Conservation (phyloP, 176 grass and related monocot species). For the Aegilops speltoides region DNA sequence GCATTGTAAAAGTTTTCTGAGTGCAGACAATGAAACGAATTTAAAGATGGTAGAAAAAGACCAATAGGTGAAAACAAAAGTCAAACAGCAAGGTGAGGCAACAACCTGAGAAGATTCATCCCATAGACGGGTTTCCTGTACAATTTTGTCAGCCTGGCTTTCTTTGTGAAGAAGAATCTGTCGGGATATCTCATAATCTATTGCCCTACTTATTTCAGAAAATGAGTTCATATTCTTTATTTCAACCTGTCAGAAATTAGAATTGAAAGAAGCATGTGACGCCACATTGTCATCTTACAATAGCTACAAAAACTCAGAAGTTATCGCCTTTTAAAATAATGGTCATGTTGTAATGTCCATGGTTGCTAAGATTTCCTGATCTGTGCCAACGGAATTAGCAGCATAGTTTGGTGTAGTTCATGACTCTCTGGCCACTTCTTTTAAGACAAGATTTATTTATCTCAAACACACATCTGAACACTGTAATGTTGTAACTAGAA, state of each 20-base stretch:
- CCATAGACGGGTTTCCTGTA: slow-evolving; percentile 96
- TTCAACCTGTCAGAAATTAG: slow-evolving; percentile 11
- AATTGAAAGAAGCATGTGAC: slow-evolving; percentile 28
- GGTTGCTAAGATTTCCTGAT: neutral
- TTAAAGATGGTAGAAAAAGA: slow-evolving; percentile 33
- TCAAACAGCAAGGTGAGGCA: slow-evolving; percentile 1
- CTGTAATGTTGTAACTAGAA: neutral
- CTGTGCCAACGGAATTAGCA: neutral
- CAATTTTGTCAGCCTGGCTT: slow-evolving; percentile 78
- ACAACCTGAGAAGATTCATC: slow-evolving; percentile 85
- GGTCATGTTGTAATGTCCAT: neutral
- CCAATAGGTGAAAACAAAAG: neutral
- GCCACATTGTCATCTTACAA: neutral
- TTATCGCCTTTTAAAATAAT: neutral
- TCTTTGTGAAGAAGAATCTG: slow-evolving; percentile 88
- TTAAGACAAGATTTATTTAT: neutral
- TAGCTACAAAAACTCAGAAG: neutral
- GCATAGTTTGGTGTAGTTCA: neutral
- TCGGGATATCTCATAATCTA: slow-evolving; percentile 31
- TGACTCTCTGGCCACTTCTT: neutral
- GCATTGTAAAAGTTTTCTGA: slow-evolving; percentile 97
- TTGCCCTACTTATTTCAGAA: slow-evolving; percentile 19
- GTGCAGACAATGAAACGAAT: slow-evolving; percentile 18
- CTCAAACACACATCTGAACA: neutral
- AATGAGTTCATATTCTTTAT: slow-evolving; percentile 27